phyloP scores from a whole-genome alignment of 805 yeast genomes.

The Wickerhamiella azymoides region DNA sequence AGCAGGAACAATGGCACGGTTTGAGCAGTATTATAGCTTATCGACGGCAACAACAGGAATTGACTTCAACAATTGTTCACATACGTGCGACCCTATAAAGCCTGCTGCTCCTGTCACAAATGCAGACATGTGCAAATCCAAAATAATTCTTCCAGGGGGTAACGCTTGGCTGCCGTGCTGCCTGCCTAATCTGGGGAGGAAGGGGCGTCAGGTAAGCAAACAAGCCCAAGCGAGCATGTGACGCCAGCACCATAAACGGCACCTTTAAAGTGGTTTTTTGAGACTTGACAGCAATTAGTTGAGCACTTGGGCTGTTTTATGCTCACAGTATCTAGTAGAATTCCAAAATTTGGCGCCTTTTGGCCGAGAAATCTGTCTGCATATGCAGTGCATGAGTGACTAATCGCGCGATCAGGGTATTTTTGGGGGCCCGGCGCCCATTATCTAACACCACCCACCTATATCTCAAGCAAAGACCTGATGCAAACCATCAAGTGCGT shows the following conservation, averaged over 20 bases:
- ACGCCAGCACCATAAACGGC: too few relatives aligned
- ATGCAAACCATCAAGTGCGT: constrained; percentile 61
- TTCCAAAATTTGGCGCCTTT: background rate
- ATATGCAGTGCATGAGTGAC: background rate
- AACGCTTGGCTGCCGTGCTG: background rate
- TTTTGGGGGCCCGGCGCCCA: background rate
- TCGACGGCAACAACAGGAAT: constrained; percentile 34
- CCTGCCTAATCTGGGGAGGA: too few relatives aligned
- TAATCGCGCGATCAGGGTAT: background rate
- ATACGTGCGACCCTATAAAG: constrained; percentile 39
- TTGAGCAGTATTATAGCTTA: constrained; percentile 34
- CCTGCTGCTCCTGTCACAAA: constrained; percentile 48
- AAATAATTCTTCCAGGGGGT: background rate
- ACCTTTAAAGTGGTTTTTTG: too few relatives aligned
- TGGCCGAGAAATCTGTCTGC: background rate
- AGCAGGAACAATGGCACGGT: constrained; percentile 21
- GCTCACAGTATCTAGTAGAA: too few relatives aligned
- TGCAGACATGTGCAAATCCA: constrained; percentile 15
- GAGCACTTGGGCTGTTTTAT: too few relatives aligned
- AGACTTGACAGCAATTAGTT: too few relatives aligned
- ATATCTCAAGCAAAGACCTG: background rate
- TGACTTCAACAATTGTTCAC: constrained; percentile 26
- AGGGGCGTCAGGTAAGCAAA: too few relatives aligned
- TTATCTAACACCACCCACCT: background rate
- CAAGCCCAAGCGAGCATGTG: too few relatives aligned